Evolutionary conservation across 2,329 filamentous ascomycete genomes (phyloP), one percentile per base, ranked within the genome.

Genomic region (Ophiostoma ips): DNA sequence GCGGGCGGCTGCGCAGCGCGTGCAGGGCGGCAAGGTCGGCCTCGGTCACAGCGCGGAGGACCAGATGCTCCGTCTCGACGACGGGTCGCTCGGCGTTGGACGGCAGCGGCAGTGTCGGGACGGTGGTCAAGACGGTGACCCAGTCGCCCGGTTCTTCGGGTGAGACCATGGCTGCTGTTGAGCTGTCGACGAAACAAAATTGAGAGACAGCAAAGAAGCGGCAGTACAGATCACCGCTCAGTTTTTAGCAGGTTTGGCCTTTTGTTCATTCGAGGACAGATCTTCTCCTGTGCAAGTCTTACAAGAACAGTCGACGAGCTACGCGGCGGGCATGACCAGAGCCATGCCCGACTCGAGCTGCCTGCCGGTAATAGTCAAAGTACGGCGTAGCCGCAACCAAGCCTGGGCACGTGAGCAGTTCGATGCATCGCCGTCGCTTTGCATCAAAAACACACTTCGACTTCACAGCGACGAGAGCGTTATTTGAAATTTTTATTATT

Each of bases 1-100:
- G 76, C 5, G 71, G 69, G 59, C 80, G 68, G 13, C 66, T 67
- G 21, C 80, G 75, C 49, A 85, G 65, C 19, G 63, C 62, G 54
- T 76, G 65, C 15, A 79, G 53, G 7, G 65, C 70, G 1, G 65
- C 62, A 2, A 75, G 64, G 60, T 84, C 79, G 3, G 69, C 64
- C 16, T 68, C 61, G 1, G 58, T 57, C 36, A 76, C 62, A 2
- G 73, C 72, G 15, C 78, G 68, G 48, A 84, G 61, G 24, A 76
- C 58, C 18, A 84, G 67, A 7, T 79, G 71, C 46, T 71, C 62
- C 3, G 79, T 81, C 46, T 56, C 59, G 49, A 77, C 65, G 2
- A 62, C 58, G 8, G 60, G 50, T 7, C 73, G 66, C 19, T 63
- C 60, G 13, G 57, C 50, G 49, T 65, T 66, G 3, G 64, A 61